Conservation (phyloP, 768 basidiomycete species). For the Candolleomyces aberdarensis region DNA sequence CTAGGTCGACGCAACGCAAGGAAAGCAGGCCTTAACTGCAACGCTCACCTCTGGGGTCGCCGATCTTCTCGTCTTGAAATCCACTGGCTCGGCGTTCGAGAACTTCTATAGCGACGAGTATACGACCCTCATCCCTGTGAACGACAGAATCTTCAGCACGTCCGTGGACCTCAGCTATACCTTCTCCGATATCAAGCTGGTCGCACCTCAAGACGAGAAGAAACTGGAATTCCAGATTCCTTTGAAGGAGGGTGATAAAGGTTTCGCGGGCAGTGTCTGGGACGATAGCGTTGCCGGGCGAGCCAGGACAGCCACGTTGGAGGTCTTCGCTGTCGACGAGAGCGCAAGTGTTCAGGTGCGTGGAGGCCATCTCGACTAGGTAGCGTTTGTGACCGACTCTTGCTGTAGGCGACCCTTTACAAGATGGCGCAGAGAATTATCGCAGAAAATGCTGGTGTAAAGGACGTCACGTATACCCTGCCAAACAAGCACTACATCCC, state of each 20-base stretch:
- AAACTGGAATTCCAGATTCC: conserved; percentile 49
- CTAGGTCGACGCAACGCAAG: conserved; percentile 63
- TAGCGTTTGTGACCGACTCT: neutral
- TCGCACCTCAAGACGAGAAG: conserved; percentile 47
- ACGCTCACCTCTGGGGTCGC: conserved; percentile 64
- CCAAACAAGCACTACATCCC: conserved; percentile 97
- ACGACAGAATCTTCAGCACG: conserved; percentile 90
- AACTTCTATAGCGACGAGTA: conserved; percentile 81
- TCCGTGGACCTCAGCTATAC: conserved; percentile 75
- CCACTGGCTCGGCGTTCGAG: conserved; percentile 82
- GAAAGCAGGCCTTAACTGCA: conserved; percentile 60
- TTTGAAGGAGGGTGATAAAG: conserved; percentile 28
- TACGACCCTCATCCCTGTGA: conserved; percentile 81
- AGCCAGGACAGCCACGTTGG: conserved; percentile 66
- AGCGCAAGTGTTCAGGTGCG: conserved; percentile 89
- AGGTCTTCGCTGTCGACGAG: conserved; percentile 82
- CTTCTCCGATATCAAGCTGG: conserved; percentile 48
- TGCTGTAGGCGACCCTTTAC: conserved; percentile 78
- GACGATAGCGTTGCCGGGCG: conserved; percentile 49
- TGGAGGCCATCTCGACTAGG: neutral
- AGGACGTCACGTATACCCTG: conserved; percentile 64
- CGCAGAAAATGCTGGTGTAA: conserved; percentile 56
- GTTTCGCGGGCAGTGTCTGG: conserved; percentile 50
- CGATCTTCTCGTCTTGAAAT: conserved; percentile 90
- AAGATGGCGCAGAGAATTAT: conserved; percentile 81